These are phyloP conservation scores for Thoreauomyces humboldtii DNA, from an alignment of 192 early-diverging fungal species.

Conservation along the genomic window DNA sequence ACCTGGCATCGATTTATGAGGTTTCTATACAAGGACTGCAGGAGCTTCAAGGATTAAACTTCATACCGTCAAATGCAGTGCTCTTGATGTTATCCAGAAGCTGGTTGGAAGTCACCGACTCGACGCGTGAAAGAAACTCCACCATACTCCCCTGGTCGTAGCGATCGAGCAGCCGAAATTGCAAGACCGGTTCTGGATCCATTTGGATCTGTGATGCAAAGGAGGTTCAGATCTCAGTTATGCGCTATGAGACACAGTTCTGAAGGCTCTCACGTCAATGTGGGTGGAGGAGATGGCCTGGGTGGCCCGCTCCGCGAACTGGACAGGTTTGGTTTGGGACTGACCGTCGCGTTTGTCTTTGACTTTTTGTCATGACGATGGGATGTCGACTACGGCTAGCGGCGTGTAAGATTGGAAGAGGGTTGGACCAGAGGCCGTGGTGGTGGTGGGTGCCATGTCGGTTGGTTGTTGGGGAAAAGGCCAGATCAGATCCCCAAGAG, in stretches of 20 bases:
- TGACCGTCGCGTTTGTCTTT: slow-evolving; percentile 3
- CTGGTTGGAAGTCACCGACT: slow-evolving; percentile 38
- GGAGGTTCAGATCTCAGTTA: too few species aligned
- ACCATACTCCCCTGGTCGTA: slow-evolving; percentile 29
- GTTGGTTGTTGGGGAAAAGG: too few species aligned
- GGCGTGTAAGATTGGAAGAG: neutral
- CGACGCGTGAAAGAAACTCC: slow-evolving; percentile 34
- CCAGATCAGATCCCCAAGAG: too few species aligned
- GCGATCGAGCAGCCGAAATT: slow-evolving; percentile 13
- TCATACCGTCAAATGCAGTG: slow-evolving; percentile 44
- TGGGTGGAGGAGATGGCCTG: neutral
- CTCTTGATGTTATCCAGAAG: slow-evolving; percentile 44
- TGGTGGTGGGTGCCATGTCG: neutral
- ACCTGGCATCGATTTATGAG: too few species aligned
- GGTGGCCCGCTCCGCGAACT: neutral
- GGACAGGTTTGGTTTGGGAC: slow-evolving; percentile 9
- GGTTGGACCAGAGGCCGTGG: neutral
- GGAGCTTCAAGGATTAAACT: neutral
- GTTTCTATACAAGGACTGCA: too few species aligned
- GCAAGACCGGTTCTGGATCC: slow-evolving; percentile 11
- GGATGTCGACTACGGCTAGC: slow-evolving; percentile 1
- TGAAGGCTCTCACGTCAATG: too few species aligned
- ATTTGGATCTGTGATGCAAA: slow-evolving; percentile 41
- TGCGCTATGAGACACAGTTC: too few species aligned
- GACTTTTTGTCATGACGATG: slow-evolving; percentile 23